Base-by-base conservation (phyloP, 1,284 basidiomycete genomes). In the Cryptococcus sp. region DNA sequence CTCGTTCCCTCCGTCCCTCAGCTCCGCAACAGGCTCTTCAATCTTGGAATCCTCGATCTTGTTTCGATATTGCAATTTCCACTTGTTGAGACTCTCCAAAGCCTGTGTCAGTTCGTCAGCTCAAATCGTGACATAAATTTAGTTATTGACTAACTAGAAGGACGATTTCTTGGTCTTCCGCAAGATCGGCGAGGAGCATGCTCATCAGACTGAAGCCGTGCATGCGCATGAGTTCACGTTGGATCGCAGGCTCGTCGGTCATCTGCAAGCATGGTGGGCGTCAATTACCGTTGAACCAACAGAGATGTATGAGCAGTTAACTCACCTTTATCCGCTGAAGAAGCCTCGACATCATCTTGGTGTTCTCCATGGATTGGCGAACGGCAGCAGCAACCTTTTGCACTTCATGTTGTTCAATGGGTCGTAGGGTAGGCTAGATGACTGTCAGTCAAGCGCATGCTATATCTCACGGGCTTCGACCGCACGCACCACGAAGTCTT, bases 191-290 rank as follows among this genome's bases (percentile, higher is more conserved):
- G 35, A 98, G 80, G 47, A 98, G 83, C 72, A 89, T 92, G 49
- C 85, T 88, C 91, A 98, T 93, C 22, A 95, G 81, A 76, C 89
- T 91, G 75, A 96, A 93, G 1, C 93, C 94, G 76, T 96, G 92
- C 71, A 98, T 81, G 31, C 93, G 89, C 86, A 97, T 91, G 54
- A 98, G 82, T 72, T 92, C 87, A 47, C 91, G 85, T 40, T 94
- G 83, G 19, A 92, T 87, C 0, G 84, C 82, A 46, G 86, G 83
- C 59, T 96, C 92, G 41, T 88, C 86, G 1, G 93, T 95, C 68
- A 95, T 88, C 90, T 93, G 73, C 11, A 22, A 27, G 15, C 38
- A 35, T 35, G 31, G 7, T 13, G 31, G 31, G 13, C 13, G 31
- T 35, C 31, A 35, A 10, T 10, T 35, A 10, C 7, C 31, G 31